Base-by-base conservation (phyloP, 2,329 filamentous ascomycete genomes). In the Penicillium sp. region DNA sequence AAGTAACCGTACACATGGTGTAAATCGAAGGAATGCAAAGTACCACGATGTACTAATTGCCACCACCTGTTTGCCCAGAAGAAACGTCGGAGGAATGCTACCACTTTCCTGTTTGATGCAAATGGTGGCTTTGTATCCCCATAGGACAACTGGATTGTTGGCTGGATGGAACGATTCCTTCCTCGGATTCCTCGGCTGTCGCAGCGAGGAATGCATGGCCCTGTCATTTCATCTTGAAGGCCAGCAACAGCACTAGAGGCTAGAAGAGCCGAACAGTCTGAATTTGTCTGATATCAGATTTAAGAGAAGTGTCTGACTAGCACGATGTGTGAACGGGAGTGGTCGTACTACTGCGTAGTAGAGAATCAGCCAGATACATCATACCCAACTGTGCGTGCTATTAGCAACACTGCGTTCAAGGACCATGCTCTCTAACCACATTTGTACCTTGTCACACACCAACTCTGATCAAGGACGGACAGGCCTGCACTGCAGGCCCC, bases 21-120 rank as follows among this genome's bases (percentile, higher is more conserved):
- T 19, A 25, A 31, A 45, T 45, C 40, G 25, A 39, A 53, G 41
- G 53, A 42, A 11, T 46, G 18, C 19, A n/a, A 12, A 44, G 39
- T 42, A 27, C 28, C 19, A 41, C 46, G 38, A 44, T 46, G 38
- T 41, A 34, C 14, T 41, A 22, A 10, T 14, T 4, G 3, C 16
- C 29, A 36, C 10, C 7, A 9, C 45, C 35, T 11, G 37, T 33
- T 38, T 16, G 16, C 33, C 6, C 14, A 34, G 28, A n/a, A 10
- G 35, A 46, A 43, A 28, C 10, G 35, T 13, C 25, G 28, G 34
- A 39, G 49, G 41, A 55, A 50, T 50, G 46, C 41, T 25, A 45
- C 30, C 30, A 28, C 25, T 19, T 33, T 14, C 28, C 39, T 41
- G 27, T 25, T 30, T 10, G 14, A 18, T 3, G 12, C 12, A 8